phyloP scores from a whole-genome alignment of 768 basidiomycete species.

The Lactarius hatsudake region DNA sequence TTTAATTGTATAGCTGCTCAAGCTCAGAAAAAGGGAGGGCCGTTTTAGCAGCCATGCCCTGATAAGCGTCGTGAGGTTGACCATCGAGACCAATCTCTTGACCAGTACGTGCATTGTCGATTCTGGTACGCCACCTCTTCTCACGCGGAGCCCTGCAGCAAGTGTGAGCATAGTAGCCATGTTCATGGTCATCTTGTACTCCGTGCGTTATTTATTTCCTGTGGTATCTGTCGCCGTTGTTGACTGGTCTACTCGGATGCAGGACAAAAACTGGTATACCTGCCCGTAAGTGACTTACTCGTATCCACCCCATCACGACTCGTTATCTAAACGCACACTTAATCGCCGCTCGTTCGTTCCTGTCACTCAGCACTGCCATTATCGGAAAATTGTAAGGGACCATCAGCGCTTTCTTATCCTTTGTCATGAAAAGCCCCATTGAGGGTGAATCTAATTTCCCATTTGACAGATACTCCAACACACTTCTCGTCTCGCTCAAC shows the following conservation, averaged over 20 bases:
- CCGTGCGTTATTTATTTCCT: neutral
- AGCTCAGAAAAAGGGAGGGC: neutral
- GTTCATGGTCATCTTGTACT: neutral
- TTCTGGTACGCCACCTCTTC: neutral
- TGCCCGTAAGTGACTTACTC: constrained; percentile 14
- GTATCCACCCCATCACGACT: too few species aligned
- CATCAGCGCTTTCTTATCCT: neutral
- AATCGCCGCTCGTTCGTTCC: neutral
- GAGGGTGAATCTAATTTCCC: neutral
- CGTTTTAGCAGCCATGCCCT: constrained; percentile 9
- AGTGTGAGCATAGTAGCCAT: constrained; percentile 1
- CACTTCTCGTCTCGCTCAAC: constrained; percentile 32
- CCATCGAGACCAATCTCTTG: constrained; percentile 31
- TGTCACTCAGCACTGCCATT: constrained; percentile 5
- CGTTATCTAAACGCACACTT: neutral
- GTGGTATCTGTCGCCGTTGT: neutral
- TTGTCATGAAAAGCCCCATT: neutral
- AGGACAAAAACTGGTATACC: constrained; percentile 12
- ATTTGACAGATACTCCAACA: constrained; percentile 28
- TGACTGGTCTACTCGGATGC: neutral
- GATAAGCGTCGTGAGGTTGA: constrained; percentile 28
- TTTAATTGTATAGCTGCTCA: neutral
- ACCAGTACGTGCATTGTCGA: constrained; percentile 10
- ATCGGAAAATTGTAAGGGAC: constrained; percentile 20
- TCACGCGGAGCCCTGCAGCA: constrained; percentile 1